A percentile compares a stretch with the other conserved stretches of the same genome.
phyloP scores from a whole-genome alignment of 2,329 filamentous ascomycete genomes.

The Nemania sp. region DNA sequence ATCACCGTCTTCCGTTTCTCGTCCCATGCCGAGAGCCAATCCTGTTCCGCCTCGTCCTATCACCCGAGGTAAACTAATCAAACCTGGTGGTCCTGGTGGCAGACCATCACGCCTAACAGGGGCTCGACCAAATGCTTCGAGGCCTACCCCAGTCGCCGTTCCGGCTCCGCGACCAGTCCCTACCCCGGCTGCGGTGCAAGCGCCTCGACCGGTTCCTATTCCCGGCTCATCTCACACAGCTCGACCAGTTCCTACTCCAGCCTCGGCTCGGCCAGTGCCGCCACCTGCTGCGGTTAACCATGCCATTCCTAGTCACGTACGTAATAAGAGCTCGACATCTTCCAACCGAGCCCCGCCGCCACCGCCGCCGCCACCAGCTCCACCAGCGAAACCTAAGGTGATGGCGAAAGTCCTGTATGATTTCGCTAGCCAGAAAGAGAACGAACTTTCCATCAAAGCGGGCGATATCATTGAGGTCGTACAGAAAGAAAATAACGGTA shows the following conservation, averaged over 20 bases:
- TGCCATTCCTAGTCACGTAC: conserved; percentile 54
- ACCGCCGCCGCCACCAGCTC: conserved; percentile 66
- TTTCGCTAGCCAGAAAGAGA: conserved; percentile 80
- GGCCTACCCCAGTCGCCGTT: conserved; percentile 33
- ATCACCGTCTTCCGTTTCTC: conserved; percentile 78
- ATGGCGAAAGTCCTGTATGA: conserved; percentile 92
- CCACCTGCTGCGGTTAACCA: conserved; percentile 25
- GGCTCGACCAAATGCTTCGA: conserved; percentile 46
- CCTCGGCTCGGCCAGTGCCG: conserved; percentile 39
- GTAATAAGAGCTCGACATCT: conserved; percentile 57
- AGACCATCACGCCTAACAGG: conserved; percentile 72
- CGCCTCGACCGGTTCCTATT: conserved; percentile 30
- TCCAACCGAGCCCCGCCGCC: conserved; percentile 62
- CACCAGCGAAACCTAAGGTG: conserved; percentile 69
- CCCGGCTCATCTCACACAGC: conserved; percentile 37
- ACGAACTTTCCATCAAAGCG: conserved; percentile 79
- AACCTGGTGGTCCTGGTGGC: conserved; percentile 82
- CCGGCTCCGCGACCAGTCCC: conserved; percentile 27
- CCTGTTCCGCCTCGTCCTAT: conserved; percentile 87
- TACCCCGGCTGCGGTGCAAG: conserved; percentile 30
- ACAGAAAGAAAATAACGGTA: conserved; percentile 96
- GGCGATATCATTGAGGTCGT: conserved; percentile 85
- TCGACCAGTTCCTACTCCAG: conserved; percentile 38
- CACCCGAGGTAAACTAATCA: conserved; percentile 89
- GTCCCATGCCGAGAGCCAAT: conserved; percentile 84